These are phyloP conservation scores for Entoloma clypeatum DNA, from an alignment of 1,284 basidiomycete species.

Conservation along the genomic window DNA sequence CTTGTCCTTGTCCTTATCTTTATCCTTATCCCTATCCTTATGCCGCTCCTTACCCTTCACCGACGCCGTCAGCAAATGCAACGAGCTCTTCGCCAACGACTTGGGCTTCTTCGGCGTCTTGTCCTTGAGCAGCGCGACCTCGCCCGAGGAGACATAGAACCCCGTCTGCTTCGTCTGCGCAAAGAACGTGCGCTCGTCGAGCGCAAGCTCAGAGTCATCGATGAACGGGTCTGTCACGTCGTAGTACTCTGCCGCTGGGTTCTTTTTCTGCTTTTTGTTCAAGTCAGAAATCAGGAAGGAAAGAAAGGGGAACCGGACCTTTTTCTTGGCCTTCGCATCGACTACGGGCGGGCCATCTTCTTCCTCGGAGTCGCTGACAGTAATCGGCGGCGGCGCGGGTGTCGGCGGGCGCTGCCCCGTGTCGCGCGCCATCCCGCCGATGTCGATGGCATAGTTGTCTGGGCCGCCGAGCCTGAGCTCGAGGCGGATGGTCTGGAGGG, in stretches of 20 bases:
- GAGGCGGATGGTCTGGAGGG: constrained; percentile 64
- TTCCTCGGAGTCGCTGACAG: constrained; percentile 50
- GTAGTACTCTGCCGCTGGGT: constrained; percentile 69
- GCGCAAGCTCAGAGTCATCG: constrained; percentile 90
- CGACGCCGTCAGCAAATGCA: constrained; percentile 19
- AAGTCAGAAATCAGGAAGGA: background rate
- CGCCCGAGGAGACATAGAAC: constrained; percentile 87
- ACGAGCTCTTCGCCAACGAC: constrained; percentile 54
- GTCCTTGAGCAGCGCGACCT: constrained; percentile 81
- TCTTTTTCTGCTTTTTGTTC: constrained; percentile 46
- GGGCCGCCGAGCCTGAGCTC: constrained; percentile 67
- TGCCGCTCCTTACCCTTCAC: constrained; percentile 6
- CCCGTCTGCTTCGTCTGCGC: constrained; percentile 94
- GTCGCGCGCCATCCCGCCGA: constrained; percentile 52
- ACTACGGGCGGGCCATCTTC: constrained; percentile 38
- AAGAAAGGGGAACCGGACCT: constrained; percentile 25
- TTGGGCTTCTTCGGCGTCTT: constrained; percentile 70
- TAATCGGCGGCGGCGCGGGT: constrained; percentile 43
- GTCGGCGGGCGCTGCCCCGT: constrained; percentile 64
- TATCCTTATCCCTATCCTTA: too few species aligned
- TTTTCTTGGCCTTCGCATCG: constrained; percentile 42
- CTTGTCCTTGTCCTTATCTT: too few species aligned
- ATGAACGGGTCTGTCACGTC: constrained; percentile 93
- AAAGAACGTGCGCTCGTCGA: constrained; percentile 88
- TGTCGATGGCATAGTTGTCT: constrained; percentile 69